Conservation (phyloP, 768 basidiomycete species). For the Gyrodon lividus region DNA sequence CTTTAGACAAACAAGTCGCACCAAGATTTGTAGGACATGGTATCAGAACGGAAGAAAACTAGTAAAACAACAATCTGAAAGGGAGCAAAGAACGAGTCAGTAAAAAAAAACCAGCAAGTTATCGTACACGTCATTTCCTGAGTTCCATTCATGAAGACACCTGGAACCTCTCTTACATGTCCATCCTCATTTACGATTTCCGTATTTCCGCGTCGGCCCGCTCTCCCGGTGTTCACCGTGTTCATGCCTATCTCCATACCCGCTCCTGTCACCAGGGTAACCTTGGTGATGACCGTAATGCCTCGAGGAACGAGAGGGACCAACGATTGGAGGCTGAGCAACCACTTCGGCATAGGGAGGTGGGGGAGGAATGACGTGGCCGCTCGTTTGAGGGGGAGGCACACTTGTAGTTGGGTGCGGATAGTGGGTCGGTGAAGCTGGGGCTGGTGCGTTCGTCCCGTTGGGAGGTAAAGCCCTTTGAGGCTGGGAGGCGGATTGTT, state of each 20-base stretch:
- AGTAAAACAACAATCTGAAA: too few species aligned
- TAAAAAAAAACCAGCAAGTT: too few species aligned
- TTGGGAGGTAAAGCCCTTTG: slow-evolving; percentile 11
- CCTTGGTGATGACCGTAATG: slow-evolving; percentile 13
- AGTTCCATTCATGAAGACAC: too few species aligned
- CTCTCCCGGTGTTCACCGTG: slow-evolving; percentile 7
- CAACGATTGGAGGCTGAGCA: slow-evolving; percentile 3
- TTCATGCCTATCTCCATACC: slow-evolving; percentile 13
- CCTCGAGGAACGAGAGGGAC: slow-evolving; percentile 20
- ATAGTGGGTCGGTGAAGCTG: neutral
- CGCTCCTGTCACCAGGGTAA: slow-evolving; percentile 9
- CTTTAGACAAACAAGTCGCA: too few species aligned
- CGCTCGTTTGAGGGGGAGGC: neutral
- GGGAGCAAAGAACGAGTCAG: too few species aligned
- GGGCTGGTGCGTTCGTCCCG: neutral
- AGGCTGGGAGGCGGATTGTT: slow-evolving; percentile 30
- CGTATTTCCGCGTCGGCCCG: slow-evolving; percentile 10
- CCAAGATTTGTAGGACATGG: too few species aligned
- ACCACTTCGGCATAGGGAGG: slow-evolving; percentile 23
- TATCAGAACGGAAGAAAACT: too few species aligned
- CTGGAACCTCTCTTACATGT: neutral
- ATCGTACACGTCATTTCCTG: too few species aligned
- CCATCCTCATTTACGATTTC: slow-evolving; percentile 10
- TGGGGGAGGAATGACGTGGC: slow-evolving; percentile 5
- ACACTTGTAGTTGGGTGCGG: neutral